These are phyloP conservation scores for Encephalitozoon hellem DNA, from an alignment of 371 early-diverging fungal species.

Conservation along the genomic window DNA sequence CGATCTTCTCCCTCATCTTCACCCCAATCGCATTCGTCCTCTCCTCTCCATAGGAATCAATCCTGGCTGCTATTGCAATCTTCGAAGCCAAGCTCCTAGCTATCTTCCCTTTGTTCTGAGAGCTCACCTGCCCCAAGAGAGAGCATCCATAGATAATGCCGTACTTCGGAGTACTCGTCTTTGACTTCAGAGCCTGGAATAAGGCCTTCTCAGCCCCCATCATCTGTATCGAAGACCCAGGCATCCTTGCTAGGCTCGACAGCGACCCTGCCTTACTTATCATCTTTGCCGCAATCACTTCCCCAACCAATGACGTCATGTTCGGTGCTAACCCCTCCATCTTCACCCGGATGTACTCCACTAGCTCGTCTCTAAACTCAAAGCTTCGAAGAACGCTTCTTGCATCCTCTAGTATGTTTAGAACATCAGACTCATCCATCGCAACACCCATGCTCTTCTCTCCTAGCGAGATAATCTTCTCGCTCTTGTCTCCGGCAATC, in stretches of 20 bases:
- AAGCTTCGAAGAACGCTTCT: conserved; percentile 73
- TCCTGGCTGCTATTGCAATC: conserved; percentile 76
- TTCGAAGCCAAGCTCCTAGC: conserved; percentile 81
- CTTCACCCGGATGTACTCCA: conserved; percentile 74
- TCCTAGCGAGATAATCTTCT: conserved; percentile 68
- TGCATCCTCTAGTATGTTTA: conserved; percentile 70
- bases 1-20: conserved; percentile 8
- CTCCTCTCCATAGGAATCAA: conserved; percentile 70
- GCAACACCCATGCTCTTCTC: conserved; percentile 86
- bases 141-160: conserved; percentile 83
- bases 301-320: conserved; percentile 76
- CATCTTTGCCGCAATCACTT: conserved; percentile 76
- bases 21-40: conserved; percentile 4
- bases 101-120: conserved; percentile 78
- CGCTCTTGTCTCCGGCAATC: not conserved
- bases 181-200: conserved; percentile 82
- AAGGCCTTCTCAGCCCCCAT: conserved; percentile 92
- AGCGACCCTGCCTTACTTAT: conserved; percentile 81
- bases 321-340: conserved; percentile 84
- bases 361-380: conserved; percentile 73
- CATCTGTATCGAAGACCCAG: conserved; percentile 85
- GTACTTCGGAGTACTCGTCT: conserved; percentile 86
- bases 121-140: conserved; percentile 72
- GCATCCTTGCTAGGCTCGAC: conserved; percentile 76
- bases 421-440: conserved; percentile 74